Base-by-base conservation (phyloP, 2,329 filamentous ascomycete genomes). In the Periglandula ipomoeae region DNA sequence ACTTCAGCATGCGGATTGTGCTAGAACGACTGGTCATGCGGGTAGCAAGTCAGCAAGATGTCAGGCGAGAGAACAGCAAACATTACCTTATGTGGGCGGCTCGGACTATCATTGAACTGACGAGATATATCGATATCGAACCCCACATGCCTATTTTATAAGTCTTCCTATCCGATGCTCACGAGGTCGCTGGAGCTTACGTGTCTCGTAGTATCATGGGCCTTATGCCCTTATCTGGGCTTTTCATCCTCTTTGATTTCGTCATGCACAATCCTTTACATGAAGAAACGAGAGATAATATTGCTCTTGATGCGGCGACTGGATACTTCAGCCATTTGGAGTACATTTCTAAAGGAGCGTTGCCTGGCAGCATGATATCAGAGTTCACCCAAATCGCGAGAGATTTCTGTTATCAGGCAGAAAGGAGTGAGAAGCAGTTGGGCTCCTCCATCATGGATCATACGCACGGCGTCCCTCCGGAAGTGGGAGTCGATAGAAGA, bases 91-190 rank as follows among this genome's bases (percentile, higher is more conserved):
- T 68, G 54, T 50, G 61, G 40, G 54, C 62, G 5, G 63, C 66
- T 5, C 53, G 62, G 9, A 48, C 49, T 0, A 55, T 67, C 4
- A 56, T 67, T 20, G 64, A 68, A 37, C 48, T 68, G n/a, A 63
- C 60, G 1, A 54, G 50, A 26, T 59, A 59, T 41, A 62, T 69
- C 38, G 64, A 69, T 34, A 50, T 61, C 0, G 58, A 61, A 32
- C 55, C 62, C 1, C 58, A 66, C 34, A 59, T 61, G 1, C 61
- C 66, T 3, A 52, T 65, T 10, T 66, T 61, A 66, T 68, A 57
- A 57, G 57, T 40, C 17, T 19, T 19, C n/a, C 7, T 9, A 32
- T 6, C 19, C 8, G 1, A 22, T 40, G 13, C 23, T 5, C 10
- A 4, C 19, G 9, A 5, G 1, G 20, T 30, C 17, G 17, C 32